phyloP scores from a whole-genome alignment of 768 basidiomycete species.

The Termitomyces sp. region DNA sequence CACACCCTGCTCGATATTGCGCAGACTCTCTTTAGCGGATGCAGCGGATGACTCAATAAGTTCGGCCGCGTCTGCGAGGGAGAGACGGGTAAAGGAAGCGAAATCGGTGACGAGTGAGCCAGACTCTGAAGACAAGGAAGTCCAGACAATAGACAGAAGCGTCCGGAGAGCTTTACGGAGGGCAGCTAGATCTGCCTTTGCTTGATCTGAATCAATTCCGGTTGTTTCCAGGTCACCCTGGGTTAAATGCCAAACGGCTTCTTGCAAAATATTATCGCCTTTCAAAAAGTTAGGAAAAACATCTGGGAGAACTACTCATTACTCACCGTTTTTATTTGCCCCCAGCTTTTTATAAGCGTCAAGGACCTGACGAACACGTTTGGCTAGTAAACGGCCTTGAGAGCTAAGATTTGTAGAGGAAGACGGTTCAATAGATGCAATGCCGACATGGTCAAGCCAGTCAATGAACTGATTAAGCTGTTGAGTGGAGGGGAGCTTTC shows the following conservation, averaged over 20 bases:
- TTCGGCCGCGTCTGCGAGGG: slow-evolving; percentile 64
- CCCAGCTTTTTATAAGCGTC: slow-evolving; percentile 52
- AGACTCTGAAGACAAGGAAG: slow-evolving; percentile 48
- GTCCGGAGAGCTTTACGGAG: slow-evolving; percentile 46
- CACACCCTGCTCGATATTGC: slow-evolving; percentile 53
- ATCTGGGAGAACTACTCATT: not conserved
- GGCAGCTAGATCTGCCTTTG: slow-evolving; percentile 42
- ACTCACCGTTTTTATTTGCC: slow-evolving; percentile 51
- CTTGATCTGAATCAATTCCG: slow-evolving; percentile 37
- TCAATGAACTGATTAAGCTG: slow-evolving; percentile 53
- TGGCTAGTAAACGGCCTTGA: slow-evolving; percentile 48
- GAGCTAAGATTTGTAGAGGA: slow-evolving; percentile 40
- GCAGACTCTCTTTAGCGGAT: slow-evolving; percentile 44
- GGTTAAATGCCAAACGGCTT: slow-evolving; percentile 60
- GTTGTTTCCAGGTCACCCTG: slow-evolving; percentile 41
- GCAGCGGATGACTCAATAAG: slow-evolving; percentile 48
- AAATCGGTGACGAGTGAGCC: slow-evolving; percentile 54
- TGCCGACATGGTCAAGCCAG: slow-evolving; percentile 44
- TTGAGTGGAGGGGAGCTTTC: slow-evolving; percentile 63
- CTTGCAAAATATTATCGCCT: slow-evolving; percentile 65
- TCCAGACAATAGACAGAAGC: slow-evolving; percentile 48
- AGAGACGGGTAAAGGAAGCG: slow-evolving; percentile 57
- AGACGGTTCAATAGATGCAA: slow-evolving; percentile 40
- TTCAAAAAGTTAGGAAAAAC: not conserved
- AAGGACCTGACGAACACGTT: slow-evolving; percentile 47